phyloP scores from a whole-genome alignment of 345 rosid species.

The Camelina hispida region DNA sequence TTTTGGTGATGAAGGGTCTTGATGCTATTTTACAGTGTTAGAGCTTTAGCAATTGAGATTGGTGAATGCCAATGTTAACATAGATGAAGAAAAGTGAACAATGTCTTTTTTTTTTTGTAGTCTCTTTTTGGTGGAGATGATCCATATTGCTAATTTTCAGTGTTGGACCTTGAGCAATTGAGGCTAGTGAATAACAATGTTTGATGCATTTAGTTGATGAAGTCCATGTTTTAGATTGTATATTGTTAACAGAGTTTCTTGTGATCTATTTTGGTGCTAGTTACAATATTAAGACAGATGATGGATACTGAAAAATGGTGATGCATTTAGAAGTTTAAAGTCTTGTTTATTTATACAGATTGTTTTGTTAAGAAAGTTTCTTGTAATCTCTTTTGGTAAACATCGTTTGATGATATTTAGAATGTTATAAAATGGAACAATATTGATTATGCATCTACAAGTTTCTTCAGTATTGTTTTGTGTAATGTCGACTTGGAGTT shows the following conservation, averaged over 20 bases:
- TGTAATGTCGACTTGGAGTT: neutral
- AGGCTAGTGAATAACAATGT: neutral
- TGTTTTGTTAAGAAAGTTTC: no score
- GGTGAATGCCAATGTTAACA: neutral
- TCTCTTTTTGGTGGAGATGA: no score
- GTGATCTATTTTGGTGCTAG: neutral
- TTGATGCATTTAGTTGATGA: neutral
- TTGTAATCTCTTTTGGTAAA: no score
- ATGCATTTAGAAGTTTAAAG: no score
- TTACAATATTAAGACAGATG: neutral
- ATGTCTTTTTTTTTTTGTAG: neutral
- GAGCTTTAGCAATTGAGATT: neutral
- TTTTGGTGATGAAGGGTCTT: neutral
- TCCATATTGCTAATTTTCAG: no score
- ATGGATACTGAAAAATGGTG: neutral
- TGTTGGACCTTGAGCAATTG: neutral
- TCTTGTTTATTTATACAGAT: no score
- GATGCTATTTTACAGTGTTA: constrained; percentile 4
- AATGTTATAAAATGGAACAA: neutral
- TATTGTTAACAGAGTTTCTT: neutral
- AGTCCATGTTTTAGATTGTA: neutral
- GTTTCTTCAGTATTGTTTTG: neutral
- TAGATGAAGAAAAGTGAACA: neutral
- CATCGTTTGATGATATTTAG: no score
- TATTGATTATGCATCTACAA: neutral